Percentiles rank a stretch among this genome's conserved stretches.
Conservation (phyloP, 2,329 filamentous ascomycete species). For the Phaeophleospora eucalypticola region DNA sequence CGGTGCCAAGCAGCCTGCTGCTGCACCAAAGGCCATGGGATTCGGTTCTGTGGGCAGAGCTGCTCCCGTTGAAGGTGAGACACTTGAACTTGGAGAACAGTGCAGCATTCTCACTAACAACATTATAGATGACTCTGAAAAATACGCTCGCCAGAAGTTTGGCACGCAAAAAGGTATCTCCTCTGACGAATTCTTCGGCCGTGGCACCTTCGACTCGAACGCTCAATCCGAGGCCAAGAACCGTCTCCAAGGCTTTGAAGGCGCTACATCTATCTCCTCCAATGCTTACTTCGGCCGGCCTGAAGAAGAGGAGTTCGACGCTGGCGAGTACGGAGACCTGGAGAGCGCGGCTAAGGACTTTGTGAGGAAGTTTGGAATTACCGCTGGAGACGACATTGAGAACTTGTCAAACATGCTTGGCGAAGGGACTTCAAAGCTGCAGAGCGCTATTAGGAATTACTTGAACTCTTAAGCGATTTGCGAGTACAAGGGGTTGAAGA, state of each 20-base stretch:
- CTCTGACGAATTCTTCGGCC: constrained; percentile 96
- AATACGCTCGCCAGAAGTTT: constrained; percentile 83
- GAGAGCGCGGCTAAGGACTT: constrained; percentile 95
- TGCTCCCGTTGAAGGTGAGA: constrained; percentile 59
- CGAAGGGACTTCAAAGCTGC: constrained; percentile 77
- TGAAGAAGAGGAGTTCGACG: constrained; percentile 63
- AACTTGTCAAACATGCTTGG: constrained; percentile 79
- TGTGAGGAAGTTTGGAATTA: constrained; percentile 89
- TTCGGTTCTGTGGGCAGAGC: constrained; percentile 71
- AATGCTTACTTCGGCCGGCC: constrained; percentile 96
- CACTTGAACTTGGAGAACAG: too few species aligned
- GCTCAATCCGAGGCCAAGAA: constrained; percentile 81
- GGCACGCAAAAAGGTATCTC: constrained; percentile 92
- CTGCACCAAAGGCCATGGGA: constrained; percentile 62
- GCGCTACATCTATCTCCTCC: constrained; percentile 84
- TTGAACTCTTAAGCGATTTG: constrained; percentile 32
- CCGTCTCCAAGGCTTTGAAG: constrained; percentile 86
- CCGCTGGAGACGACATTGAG: constrained; percentile 91
- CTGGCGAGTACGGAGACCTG: constrained; percentile 74
- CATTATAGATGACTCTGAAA: constrained; percentile 64
- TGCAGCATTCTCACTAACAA: neutral
- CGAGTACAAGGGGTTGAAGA: neutral
- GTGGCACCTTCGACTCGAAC: constrained; percentile 75
- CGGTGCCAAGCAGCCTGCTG: constrained; percentile 42
- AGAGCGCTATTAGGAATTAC: constrained; percentile 53